Percentiles rank a stretch among this genome's conserved stretches.
These are phyloP conservation scores for Phytophthora foliorum DNA, from an alignment of 352 stramenopile genomes.

Conservation along the genomic window DNA sequence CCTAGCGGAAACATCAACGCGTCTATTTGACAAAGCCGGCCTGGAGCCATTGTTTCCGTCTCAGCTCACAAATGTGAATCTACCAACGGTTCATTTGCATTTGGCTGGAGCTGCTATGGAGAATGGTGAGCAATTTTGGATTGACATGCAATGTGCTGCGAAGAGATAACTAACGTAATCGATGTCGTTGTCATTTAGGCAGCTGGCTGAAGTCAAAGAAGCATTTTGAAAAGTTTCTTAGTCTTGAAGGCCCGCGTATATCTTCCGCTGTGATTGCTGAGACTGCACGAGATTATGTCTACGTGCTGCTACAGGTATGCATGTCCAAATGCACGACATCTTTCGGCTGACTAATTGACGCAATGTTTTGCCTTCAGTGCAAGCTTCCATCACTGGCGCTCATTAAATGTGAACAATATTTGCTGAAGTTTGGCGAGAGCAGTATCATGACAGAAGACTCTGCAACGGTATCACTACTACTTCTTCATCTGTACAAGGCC, in stretches of 20 bases:
- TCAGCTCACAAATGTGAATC: constrained; percentile 18
- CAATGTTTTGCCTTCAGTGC: constrained; percentile 37
- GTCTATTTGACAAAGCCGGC: constrained; percentile 33
- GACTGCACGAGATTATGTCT: constrained; percentile 56
- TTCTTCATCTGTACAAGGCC: constrained; percentile 72
- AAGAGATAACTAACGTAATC: constrained; percentile 12
- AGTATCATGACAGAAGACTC: neutral
- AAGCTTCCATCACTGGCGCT: constrained; percentile 63
- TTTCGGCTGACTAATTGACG: constrained; percentile 1
- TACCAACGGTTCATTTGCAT: constrained; percentile 36
- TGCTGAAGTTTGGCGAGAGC: constrained; percentile 14
- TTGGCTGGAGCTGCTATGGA: constrained; percentile 54
- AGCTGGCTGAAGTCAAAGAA: constrained; percentile 50
- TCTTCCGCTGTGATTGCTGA: constrained; percentile 1
- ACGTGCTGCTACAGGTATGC: constrained; percentile 68
- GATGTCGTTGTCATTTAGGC: constrained; percentile 21
- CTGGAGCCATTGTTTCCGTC: constrained; percentile 33
- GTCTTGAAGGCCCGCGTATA: neutral
- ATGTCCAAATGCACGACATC: neutral
- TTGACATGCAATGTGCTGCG: neutral
- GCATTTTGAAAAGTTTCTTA: constrained; percentile 49
- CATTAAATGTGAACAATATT: constrained; percentile 46
- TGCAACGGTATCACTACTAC: constrained; percentile 8
- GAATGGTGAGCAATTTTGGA: constrained; percentile 41
- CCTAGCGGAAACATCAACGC: neutral